Base-by-base conservation (phyloP, 2,329 filamentous ascomycete genomes). In the Aureobasidium lini region DNA sequence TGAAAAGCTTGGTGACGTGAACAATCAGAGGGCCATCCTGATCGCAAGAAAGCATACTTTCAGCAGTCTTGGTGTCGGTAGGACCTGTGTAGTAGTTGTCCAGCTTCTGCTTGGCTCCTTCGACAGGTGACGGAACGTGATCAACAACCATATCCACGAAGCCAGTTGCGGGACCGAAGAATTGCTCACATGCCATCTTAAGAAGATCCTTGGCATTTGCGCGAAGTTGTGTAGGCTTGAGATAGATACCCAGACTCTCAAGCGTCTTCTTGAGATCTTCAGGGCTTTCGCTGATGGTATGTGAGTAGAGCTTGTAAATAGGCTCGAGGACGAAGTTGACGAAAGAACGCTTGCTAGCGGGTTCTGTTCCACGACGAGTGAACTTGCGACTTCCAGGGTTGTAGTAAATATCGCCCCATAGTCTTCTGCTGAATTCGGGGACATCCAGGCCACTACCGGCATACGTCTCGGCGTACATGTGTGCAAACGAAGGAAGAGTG, bases 391-490 rank as follows among this genome's bases (percentile, higher is more conserved):
- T 95, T 67, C 80, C 81, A 0, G 93, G 90, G 70, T 97, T 97
- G 79, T 88, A 99, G 75, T 94, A 99, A 60, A 99, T 87, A 70
- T 99, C 93, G 23, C 94, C 94, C 94, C 94, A 99, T 64, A 99
- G 77, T 56, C 94, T 82, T 68, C 82, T 82, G 16, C 89, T 87
- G 71, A 99, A 95, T 66, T 96, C 92, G 1, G 85, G 81, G 0
- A 86, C 79, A 71, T 95, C 90, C 67, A 97, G 68, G 37, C 67
- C 61, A 23, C 59, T 58, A 31, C 66, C 68, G 2, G 68, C 81
- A 71, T 93, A 96, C 52, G 83, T 90, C 65, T 96, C 89, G 6
- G 91, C 86, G 71, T 99, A 99, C 90, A 96, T 95, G 72, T 90
- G 92, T 11, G 94, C 88, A 70, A 99, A 99, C 1, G 92, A 96